A percentile compares a stretch with the other conserved stretches of the same genome.
phyloP scores from a whole-genome alignment of 148 eudicot species.

The Camellia lanceoleosa region DNA sequence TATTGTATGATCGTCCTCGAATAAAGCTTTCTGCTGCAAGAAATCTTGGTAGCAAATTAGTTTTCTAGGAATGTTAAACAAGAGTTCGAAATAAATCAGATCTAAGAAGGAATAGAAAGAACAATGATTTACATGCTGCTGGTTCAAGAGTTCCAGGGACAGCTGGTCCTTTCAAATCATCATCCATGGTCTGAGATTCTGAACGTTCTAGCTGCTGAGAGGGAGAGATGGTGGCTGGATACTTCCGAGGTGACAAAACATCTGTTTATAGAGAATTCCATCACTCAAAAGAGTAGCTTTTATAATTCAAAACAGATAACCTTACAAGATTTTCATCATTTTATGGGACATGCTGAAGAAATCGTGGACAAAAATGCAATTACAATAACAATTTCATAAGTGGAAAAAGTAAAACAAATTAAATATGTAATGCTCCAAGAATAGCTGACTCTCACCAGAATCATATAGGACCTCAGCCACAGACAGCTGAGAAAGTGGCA shows the following conservation, averaged over 20 bases:
- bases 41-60: constrained; percentile 54
- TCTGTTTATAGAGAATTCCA: constrained; percentile 35
- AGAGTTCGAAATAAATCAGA: background rate
- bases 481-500: constrained; percentile 45
- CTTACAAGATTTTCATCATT: background rate
- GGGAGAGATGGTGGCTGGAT: constrained; percentile 42
- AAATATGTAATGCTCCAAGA: background rate
- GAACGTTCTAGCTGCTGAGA: constrained; percentile 42
- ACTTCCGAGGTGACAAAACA: constrained; percentile 43
- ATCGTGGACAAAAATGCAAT: background rate
- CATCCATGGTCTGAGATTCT: constrained; percentile 46
- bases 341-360: background rate
- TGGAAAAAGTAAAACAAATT: background rate
- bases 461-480: constrained; percentile 79
- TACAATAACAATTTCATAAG: background rate
- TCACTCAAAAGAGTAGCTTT: constrained; percentile 4
- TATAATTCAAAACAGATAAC: background rate
- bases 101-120: constrained; percentile 5
- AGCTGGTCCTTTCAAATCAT: constrained; percentile 46
- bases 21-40: constrained; percentile 95
- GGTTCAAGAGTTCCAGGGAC: constrained; percentile 49
- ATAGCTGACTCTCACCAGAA: constrained; percentile 62
- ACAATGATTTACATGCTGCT: constrained; percentile 61
- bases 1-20: constrained; percentile 93
- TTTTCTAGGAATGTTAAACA: constrained; percentile 5